A percentile compares a stretch with the other conserved stretches of the same genome.
Evolutionary conservation across 129 eudicot species (phyloP).

Genomic region (Centella asiatica): DNA sequence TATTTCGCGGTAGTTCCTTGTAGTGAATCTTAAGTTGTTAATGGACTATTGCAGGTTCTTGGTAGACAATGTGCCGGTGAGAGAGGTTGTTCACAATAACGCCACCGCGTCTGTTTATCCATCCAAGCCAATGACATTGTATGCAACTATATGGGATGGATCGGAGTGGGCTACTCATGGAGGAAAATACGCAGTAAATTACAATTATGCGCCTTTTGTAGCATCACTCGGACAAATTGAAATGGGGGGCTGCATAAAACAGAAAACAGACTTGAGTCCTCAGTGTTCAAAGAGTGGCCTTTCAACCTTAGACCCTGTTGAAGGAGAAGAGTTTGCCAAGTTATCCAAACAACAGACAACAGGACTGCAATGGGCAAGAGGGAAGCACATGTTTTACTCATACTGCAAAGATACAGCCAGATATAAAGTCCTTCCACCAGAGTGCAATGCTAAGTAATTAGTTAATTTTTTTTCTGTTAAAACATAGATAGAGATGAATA

Average conservation of each 20-base stretch:
- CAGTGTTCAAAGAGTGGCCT: constrained; percentile 37
- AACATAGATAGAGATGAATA: background rate
- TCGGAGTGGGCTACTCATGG: constrained; percentile 94
- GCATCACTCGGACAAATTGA: constrained; percentile 44
- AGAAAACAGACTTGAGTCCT: constrained; percentile 24
- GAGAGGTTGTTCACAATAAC: constrained; percentile 58
- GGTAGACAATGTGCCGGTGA: constrained; percentile 82
- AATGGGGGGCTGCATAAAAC: constrained; percentile 58
- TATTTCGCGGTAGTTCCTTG: too few relatives aligned
- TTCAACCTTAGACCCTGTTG: constrained; percentile 65
- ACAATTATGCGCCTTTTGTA: constrained; percentile 63
- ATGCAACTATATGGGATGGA: constrained; percentile 85
- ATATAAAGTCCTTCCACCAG: constrained; percentile 71
- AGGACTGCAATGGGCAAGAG: constrained; percentile 72
- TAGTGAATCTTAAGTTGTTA: background rate
- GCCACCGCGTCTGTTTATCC: constrained; percentile 57
- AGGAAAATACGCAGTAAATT: constrained; percentile 78
- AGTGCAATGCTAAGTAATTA: constrained; percentile 44
- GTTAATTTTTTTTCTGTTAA: background rate
- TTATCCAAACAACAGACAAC: constrained; percentile 47
- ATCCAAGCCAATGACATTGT: constrained; percentile 78
- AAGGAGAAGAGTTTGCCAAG: constrained; percentile 56
- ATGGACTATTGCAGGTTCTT: constrained; percentile 52
- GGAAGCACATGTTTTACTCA: constrained; percentile 69
- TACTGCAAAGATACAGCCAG: constrained; percentile 71